Base-by-base conservation (phyloP, 2,329 filamentous ascomycete genomes). In the Fusarium dimerum region DNA sequence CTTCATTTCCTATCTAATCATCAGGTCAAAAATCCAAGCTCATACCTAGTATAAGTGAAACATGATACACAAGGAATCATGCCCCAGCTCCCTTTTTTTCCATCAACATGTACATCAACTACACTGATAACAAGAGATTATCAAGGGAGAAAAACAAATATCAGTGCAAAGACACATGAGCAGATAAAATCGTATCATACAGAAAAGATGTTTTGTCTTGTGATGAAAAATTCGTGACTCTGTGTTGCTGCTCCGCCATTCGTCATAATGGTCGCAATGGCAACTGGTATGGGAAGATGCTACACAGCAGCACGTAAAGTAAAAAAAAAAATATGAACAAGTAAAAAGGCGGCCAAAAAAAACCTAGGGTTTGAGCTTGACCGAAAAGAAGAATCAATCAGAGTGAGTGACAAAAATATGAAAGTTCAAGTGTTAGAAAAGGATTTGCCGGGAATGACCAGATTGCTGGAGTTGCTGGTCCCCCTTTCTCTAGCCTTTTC, bases 141-240 rank as follows among this genome's bases (percentile, higher is more conserved):
- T 60, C 64, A 55, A 47, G 50, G 12, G 26, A 44, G 32, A 29
- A 15, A 30, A 58, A 60, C 58, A 55, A 49, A 52, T 51, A 44
- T 48, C 52, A 63, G 55, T 52, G 43, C 60, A 64, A 59, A 63
- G 66, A 64, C 55, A 66, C 63, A 62, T 66, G 64, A 59, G 60
- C 64, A 26, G 20, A 26, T 26, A 26, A 7, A 4, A 26, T 7
- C 20, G 20, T 26, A 26, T 26, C 20, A 26, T 26, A 26, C 7
- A 26, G 60, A 64, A 60, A 64, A 60, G 57, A 56, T 61, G 57
- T 55, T 55, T 54, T 54, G 49, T 45, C 18, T 32, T 32, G 11
- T 16, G 42, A 46, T 46, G 45, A 52, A 36, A 43, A 52, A 45
- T 49, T 51, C 62, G 52, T 54, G 45, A 54, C 52, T 51, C 51